Percentiles rank a stretch among this genome's conserved stretches.
Conservation (phyloP, 352 stramenopile species). For the Phytophthora podocarpi region DNA sequence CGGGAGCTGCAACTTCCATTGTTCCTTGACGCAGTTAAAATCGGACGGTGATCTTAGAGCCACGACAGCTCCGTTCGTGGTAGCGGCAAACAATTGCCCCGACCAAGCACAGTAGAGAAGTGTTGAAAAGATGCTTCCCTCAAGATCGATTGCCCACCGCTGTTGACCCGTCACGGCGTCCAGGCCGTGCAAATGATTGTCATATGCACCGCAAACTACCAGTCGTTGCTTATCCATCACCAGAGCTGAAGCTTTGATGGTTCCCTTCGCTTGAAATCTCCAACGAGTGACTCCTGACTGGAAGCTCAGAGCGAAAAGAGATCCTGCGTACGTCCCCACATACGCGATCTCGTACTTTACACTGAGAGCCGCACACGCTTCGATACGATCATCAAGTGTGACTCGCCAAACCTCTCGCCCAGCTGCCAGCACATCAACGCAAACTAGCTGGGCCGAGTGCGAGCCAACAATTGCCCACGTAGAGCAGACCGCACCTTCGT, state of each 20-base stretch:
- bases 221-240: constrained; percentile 47
- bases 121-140: constrained; percentile 59
- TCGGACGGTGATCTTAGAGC: constrained; percentile 13
- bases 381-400: constrained; percentile 61
- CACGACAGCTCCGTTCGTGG: constrained; percentile 45
- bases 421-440: constrained; percentile 38
- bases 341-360: constrained; percentile 35
- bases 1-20: constrained; percentile 40
- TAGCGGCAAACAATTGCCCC: constrained; percentile 40
- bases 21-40: constrained; percentile 3
- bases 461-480: constrained; percentile 54
- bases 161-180: constrained; percentile 23
- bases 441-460: constrained; percentile 51
- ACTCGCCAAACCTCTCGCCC: constrained; percentile 40
- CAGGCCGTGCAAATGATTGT: constrained; percentile 50
- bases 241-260: constrained; percentile 58
- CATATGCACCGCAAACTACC: constrained; percentile 59
- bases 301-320: constrained; percentile 51
- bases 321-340: constrained; percentile 60
- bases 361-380: constrained; percentile 54
- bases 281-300: constrained; percentile 34
- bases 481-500: background rate
- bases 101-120: constrained; percentile 31
- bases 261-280: constrained; percentile 38
- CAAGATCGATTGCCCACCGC: constrained; percentile 35